Conservation (phyloP, 202 grass and related monocot species). For the Cymbopogon flexuosus region DNA sequence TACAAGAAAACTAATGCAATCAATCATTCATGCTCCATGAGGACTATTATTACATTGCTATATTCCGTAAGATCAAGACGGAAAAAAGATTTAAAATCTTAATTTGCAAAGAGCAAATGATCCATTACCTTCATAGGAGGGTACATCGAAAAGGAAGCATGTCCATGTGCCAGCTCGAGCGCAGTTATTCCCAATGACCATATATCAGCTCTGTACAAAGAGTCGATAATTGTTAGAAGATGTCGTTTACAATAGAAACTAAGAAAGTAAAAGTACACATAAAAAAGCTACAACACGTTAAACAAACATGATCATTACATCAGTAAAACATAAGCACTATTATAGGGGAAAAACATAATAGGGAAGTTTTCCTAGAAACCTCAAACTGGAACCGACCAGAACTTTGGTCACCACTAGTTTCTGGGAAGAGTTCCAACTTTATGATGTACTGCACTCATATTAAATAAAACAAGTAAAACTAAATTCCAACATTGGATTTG, state of each 20-base stretch:
- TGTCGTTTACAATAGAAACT: background rate
- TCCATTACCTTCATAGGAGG: slow-evolving; percentile 77
- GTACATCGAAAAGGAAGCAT: slow-evolving; percentile 81
- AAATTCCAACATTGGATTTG: background rate
- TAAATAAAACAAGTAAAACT: background rate
- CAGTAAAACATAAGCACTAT: background rate
- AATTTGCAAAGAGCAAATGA: slow-evolving; percentile 12
- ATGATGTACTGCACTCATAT: background rate
- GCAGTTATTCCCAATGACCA: slow-evolving; percentile 94
- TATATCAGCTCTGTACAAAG: slow-evolving; percentile 70
- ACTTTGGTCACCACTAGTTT: background rate
- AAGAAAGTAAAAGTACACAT: slow-evolving; percentile 11
- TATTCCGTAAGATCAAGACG: background rate
- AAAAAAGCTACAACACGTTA: background rate
- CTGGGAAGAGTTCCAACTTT: background rate
- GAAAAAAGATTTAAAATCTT: background rate
- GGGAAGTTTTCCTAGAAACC: background rate
- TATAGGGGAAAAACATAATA: background rate
- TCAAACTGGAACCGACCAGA: background rate
- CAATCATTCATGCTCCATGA: background rate
- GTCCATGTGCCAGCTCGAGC: slow-evolving; percentile 79
- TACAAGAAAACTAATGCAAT: slow-evolving; percentile 1
- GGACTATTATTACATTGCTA: background rate
- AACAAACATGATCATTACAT: background rate
- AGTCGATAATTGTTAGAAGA: background rate